Conservation (phyloP, 805 yeast genomes). For the Candida ortonii region DNA sequence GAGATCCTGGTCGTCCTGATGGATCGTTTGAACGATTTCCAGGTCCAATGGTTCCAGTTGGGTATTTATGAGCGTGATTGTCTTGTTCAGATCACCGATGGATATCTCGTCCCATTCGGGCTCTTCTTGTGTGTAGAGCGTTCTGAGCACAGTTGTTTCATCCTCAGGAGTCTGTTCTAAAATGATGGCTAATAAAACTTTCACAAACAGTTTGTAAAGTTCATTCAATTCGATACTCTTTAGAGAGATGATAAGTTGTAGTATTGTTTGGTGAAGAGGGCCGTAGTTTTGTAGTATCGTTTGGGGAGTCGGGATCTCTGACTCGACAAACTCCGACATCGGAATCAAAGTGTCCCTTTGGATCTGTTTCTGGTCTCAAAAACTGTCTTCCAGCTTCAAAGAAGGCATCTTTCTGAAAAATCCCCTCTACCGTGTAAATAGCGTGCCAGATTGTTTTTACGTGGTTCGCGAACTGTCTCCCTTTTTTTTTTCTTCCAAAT, state of each 20-base stretch:
- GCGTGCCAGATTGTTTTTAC: no score
- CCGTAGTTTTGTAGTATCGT: no score
- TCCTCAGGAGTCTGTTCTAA: constrained; percentile 1
- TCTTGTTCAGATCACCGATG: constrained; percentile 8
- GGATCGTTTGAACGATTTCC: constrained; percentile 31
- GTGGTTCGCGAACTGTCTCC: no score
- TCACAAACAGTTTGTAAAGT: constrained; percentile 11
- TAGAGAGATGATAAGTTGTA: constrained; percentile 16
- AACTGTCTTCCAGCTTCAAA: no score
- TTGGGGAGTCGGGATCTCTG: no score
- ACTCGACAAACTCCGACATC: no score
- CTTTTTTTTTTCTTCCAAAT: no score
- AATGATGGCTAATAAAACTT: constrained; percentile 3
- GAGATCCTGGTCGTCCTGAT: constrained; percentile 35
- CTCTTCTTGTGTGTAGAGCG: constrained; percentile 1
- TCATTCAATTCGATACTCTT: constrained; percentile 13
- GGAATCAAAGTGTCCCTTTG: no score
- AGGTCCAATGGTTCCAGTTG: constrained; percentile 38
- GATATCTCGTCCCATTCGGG: constrained; percentile 5
- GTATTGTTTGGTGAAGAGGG: constrained; percentile 15
- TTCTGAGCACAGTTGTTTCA: not conserved
- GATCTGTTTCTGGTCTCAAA: no score
- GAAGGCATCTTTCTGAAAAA: no score
- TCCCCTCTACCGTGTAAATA: no score
- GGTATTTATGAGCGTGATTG: constrained; percentile 26